Percentiles rank a stretch among this genome's conserved stretches.
Evolutionary conservation across 176 grass and related monocot genomes (phyloP).

Genomic region (Ensete glaucum): DNA sequence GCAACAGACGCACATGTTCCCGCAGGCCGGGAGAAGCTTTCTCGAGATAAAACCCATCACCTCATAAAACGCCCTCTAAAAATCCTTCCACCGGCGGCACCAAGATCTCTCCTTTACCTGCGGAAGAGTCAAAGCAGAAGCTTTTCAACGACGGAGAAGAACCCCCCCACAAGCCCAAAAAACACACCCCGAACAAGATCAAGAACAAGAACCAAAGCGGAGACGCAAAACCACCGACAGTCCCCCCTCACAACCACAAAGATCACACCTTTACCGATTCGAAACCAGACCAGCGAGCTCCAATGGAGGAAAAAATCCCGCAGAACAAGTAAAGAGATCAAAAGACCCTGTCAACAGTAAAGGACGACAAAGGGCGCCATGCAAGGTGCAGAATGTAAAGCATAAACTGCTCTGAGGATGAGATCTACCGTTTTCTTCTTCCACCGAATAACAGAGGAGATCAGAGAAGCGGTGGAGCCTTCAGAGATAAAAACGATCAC

Average conservation of each 20-base stretch:
- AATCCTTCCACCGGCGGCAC: not conserved
- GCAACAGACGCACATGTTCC: conserved; percentile 95
- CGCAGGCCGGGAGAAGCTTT: conserved; percentile 82
- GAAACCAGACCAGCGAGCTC: not conserved
- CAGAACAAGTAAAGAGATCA: not conserved
- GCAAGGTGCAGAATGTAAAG: not conserved
- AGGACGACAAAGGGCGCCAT: not conserved
- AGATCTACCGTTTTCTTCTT: not conserved
- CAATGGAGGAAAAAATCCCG: not conserved
- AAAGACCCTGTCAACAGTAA: not conserved
- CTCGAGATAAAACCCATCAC: conserved; percentile 76
- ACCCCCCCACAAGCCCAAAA: not conserved
- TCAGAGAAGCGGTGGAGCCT: not conserved
- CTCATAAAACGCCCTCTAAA: not conserved
- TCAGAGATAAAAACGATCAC: not conserved
- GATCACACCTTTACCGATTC: not conserved
- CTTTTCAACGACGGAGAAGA: not conserved
- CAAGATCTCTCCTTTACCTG: conserved; percentile 10
- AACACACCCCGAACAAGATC: not conserved
- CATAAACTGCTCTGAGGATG: not conserved
- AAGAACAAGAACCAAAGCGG: not conserved
- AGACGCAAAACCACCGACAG: not conserved
- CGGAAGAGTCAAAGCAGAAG: not conserved
- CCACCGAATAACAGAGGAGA: not conserved
- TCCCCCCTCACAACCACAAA: not conserved